Percentiles rank a stretch among this genome's conserved stretches.
Evolutionary conservation across 2,329 filamentous ascomycete genomes (phyloP).

Genomic region (Microdochium bolleyi): DNA sequence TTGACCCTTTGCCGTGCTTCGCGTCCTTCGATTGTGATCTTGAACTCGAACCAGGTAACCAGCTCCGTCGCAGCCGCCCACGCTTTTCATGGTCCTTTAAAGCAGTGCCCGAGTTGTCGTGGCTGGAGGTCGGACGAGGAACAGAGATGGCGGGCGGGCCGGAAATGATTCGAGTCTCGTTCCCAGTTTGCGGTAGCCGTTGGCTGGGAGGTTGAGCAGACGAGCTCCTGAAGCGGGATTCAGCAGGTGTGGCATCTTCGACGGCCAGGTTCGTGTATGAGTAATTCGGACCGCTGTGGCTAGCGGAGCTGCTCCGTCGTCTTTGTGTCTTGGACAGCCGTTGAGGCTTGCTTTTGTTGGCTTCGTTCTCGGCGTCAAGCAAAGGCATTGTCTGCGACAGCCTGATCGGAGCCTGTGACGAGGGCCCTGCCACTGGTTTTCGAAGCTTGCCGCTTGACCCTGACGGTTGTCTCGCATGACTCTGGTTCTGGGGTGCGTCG

Average conservation of each 20-base stretch:
- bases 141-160: conserved; percentile 11
- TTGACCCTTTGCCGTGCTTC: conserved; percentile 10
- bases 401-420: not conserved
- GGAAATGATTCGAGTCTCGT: conserved; percentile 22
- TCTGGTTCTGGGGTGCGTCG: not conserved
- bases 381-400: no score
- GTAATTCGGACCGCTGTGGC: conserved; percentile 7
- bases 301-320: conserved; percentile 18
- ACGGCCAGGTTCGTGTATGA: conserved; percentile 7
- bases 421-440: not conserved
- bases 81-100: conserved; percentile 33
- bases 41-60: conserved; percentile 43
- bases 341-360: not conserved
- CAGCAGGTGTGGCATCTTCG: conserved; percentile 9
- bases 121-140: conserved; percentile 24
- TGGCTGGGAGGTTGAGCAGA: conserved; percentile 35
- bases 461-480: not conserved
- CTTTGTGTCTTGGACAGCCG: conserved; percentile 6
- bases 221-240: conserved; percentile 34
- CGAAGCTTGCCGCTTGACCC: not conserved
- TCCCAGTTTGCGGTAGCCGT: conserved; percentile 11
- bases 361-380: not conserved
- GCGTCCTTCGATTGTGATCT: conserved; percentile 39
- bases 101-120: conserved; percentile 17
- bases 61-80: conserved; percentile 42